Conservation (phyloP, 2,329 filamentous ascomycete genomes). For the Colletotrichum acutatum region DNA sequence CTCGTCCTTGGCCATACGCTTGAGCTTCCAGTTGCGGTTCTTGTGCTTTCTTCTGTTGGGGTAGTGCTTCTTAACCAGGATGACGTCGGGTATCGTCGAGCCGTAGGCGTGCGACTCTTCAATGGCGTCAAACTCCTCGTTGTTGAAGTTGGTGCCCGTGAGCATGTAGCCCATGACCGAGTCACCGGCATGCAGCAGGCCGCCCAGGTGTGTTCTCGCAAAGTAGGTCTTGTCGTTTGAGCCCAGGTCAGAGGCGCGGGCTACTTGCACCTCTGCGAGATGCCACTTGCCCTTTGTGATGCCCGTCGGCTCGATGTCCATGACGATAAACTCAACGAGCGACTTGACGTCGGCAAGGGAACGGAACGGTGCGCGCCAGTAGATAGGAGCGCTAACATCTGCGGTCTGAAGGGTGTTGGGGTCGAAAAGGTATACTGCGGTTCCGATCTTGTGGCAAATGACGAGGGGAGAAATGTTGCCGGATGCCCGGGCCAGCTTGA, state of each 20-base stretch:
- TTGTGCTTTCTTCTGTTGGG: slow-evolving; percentile 85
- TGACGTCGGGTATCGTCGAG: slow-evolving; percentile 86
- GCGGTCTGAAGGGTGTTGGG: slow-evolving; percentile 90
- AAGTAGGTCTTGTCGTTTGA: slow-evolving; percentile 90
- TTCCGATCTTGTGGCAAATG: slow-evolving; percentile 86
- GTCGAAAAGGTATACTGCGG: slow-evolving; percentile 88
- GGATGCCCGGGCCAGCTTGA: slow-evolving; percentile 85
- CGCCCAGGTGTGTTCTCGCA: slow-evolving; percentile 88
- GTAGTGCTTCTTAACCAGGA: slow-evolving; percentile 98
- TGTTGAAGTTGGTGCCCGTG: slow-evolving; percentile 92
- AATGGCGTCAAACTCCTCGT: slow-evolving; percentile 82
- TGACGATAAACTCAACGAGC: slow-evolving; percentile 90
- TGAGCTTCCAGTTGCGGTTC: slow-evolving; percentile 91
- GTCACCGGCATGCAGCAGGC: slow-evolving; percentile 87
- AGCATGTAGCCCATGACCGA: slow-evolving; percentile 93
- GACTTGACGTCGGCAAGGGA: slow-evolving; percentile 86
- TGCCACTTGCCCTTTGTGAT: slow-evolving; percentile 82
- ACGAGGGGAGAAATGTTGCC: slow-evolving; percentile 91
- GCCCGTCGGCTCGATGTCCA: slow-evolving; percentile 89
- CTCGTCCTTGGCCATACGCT: slow-evolving; percentile 91
- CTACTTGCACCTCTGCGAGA: slow-evolving; percentile 88
- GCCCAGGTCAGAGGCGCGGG: slow-evolving; percentile 86
- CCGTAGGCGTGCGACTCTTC: slow-evolving; percentile 81
- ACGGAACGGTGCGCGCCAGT: slow-evolving; percentile 91
- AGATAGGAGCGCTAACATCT: slow-evolving; percentile 83